Base-by-base conservation (phyloP, 495 filamentous ascomycete genomes). In the Trichocladium uniseriatum region DNA sequence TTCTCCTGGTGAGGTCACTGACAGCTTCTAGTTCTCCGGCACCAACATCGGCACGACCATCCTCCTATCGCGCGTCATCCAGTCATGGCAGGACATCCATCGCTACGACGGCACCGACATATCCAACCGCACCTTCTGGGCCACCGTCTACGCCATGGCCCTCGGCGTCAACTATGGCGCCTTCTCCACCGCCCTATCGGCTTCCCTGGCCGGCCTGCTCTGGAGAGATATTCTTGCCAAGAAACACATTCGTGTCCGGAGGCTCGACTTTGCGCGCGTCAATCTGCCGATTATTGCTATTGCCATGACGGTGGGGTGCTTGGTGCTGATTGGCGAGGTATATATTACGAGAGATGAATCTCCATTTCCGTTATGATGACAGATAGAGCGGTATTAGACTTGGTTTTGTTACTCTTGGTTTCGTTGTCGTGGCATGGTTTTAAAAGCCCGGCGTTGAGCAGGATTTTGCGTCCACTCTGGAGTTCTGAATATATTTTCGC, bases 31-130 rank as follows among this genome's bases (percentile, higher is more conserved):
- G 80, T 85, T 83, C 51, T 78, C 80, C 10, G 81, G 81, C 13
- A 84, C 81, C 9, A 84, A 85, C 51, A 85, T 84, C 43, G 81
- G 81, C 15, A 83, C 81, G 1, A 80, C 81, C 5, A 84, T 85
- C 57, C 73, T 83, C 5, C 70, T 84, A 14, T 81, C 74, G 10
- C 77, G 81, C 14, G 71, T 85, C 8, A 76, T 85, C 35, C 81
- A 84, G 51, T 64, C 73, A 0, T 84, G 81, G 81, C 59, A 73
- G 40, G 48, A 65, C 14, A 80, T 85, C 34, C 77, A 82, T 52
- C 34, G 28, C 14, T 71, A 62, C 40, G 58, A 59, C 3, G 6
- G 32, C 13, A 60, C 60, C 15, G 64, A 69, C 0, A 79, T 81
- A 42, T 69, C 65, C 15, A 59, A 82, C 35, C 70, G 79, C 21